Base-by-base conservation (phyloP, 2,329 filamentous ascomycete species). In the Verticillium alfalfae region DNA sequence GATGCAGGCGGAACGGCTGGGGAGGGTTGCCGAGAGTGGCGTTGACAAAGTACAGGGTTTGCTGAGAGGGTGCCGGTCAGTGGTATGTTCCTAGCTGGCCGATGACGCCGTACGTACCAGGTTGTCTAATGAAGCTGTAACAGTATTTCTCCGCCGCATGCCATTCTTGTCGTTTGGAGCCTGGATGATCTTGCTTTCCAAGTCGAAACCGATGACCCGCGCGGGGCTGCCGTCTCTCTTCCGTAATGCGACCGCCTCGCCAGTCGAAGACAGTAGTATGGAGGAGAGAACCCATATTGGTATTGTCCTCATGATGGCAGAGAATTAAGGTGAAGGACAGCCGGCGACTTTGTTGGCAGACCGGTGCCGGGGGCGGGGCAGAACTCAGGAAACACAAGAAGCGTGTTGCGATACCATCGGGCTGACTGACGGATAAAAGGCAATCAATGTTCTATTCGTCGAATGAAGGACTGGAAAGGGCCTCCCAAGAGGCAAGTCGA, bases 31-130 rank as follows among this genome's bases (percentile, higher is more conserved):
- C 88, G 57, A 90, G 66, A 6, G 84, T 81, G 57, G 78, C 81
- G 70, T 89, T 89, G 67, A 87, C 78, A 67, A 84, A 87, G 71
- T 90, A 90, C 45, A 89, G 77, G 1, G 84, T 86, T 79, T 84
- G 75, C 82, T 86, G 59, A 5, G 13, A 22, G 2, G 13, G 36
- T 22, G 37, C 7, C 3, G 31, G 57, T 67, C 52, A 67, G 63
- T 41, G 39, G 41, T 64, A 58, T 67, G 1, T 31, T 22, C 49
- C 6, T 5, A 38, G 18, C 39, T 36, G 8, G 9, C 34, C 55
- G 34, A 37, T 37, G 26, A 18, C 45, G 22, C 13, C 56, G n/a
- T n/a, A 65, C 78, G 38, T 67, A 86, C 84, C 74, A 84, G 72
- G 65, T 88, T 88, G 66, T 86, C 82, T 54, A 88, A 71, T 2